Evolutionary conservation across 2,329 filamentous ascomycete genomes (phyloP), one percentile per base, ranked within the genome.

Genomic region (Sporothrix brasiliensis): DNA sequence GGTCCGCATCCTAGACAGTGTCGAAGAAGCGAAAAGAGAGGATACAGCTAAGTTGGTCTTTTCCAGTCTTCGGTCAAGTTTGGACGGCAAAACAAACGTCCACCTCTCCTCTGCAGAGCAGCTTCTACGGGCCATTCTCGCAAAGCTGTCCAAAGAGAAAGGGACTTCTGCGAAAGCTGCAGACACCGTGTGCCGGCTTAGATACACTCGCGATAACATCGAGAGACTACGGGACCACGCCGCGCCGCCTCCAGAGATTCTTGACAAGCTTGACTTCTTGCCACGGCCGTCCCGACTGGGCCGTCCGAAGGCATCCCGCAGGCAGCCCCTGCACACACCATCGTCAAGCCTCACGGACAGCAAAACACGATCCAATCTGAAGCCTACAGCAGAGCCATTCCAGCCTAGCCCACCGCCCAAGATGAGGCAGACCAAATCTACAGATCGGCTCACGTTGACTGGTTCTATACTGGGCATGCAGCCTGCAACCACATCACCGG

Each of bases 11-110:
- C 21, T 73, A 21, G 16, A 24, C 10, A 39, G 44, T 9, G 27
- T 72, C 3, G 52, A 50, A 4, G 54, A 70, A 27, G n/a, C 39
- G 0, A 34, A 70, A 21, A 39, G 70, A 14, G 68, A 70, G 34
- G 10, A 30, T 2, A 16, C 58, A 24, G 68, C 65, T 19, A 71
- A 73, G 13, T 27, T 27, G 1, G 39, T 68, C 4, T 60, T 67
- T 27, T 4, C 19, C 0, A 54, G 10, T 19, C 54, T 68, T 34
- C 34, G 19, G 16, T n/a, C 30, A n/a, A 27, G 41, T 6, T 30
- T 13, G 3, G 14, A 4, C 30, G 44, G 16, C 11, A 41, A 11
- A 13, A 21, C 4, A 7, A 9, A 27, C 4, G 21, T 34, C 21
- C 49, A 47, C 2, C 34, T 69, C 9, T 54, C 24, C 2, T 61